These are phyloP conservation scores for Teratosphaeriaceae sp. DNA, from an alignment of 2,329 filamentous ascomycete genomes.

Conservation along the genomic window DNA sequence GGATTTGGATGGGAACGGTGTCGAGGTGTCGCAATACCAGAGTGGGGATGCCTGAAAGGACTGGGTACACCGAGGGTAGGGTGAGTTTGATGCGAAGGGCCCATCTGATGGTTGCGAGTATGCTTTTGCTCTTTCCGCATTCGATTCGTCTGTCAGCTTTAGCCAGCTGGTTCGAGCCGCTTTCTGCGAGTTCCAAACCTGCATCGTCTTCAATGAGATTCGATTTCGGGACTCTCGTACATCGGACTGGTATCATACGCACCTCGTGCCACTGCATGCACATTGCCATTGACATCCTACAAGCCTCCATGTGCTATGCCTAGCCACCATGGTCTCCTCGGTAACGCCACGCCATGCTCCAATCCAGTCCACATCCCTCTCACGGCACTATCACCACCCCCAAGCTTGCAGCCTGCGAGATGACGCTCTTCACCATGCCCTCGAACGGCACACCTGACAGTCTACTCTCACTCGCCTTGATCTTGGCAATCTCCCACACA, in stretches of 20 bases:
- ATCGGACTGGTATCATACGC: background rate
- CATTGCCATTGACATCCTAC: too few relatives aligned
- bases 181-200: background rate
- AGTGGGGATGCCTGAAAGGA: background rate
- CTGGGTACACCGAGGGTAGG: background rate
- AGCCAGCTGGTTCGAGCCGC: too few relatives aligned
- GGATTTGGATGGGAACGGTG: background rate
- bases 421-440: conserved; percentile 68
- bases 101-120: background rate
- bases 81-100: background rate
- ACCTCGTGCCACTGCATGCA: too few relatives aligned
- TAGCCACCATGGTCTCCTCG: background rate
- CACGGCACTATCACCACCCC: conserved; percentile 45
- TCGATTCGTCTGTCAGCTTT: too few relatives aligned
- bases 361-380: conserved; percentile 3
- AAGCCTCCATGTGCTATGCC: too few relatives aligned
- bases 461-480: conserved; percentile 59
- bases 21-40: background rate
- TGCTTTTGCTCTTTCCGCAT: background rate
- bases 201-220: background rate
- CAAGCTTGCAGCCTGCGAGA: conserved; percentile 46
- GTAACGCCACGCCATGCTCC: conserved; percentile 9
- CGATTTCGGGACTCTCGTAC: background rate
- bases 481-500: conserved; percentile 94
- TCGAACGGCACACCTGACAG: conserved; percentile 70